Evolutionary conservation across 768 basidiomycete species (phyloP).

Genomic region (Boletus rubescentipes): DNA sequence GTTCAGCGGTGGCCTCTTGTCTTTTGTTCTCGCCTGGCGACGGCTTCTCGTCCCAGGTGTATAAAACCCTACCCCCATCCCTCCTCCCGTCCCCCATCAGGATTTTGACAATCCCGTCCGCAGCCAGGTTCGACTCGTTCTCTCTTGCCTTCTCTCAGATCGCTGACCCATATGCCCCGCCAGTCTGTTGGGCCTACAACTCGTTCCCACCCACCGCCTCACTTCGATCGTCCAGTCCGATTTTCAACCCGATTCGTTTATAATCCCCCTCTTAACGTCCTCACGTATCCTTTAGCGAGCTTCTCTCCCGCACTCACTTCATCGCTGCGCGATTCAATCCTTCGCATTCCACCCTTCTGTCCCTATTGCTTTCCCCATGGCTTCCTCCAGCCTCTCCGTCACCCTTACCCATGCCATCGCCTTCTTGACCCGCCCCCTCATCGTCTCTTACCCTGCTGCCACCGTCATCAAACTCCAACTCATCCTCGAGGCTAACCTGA

Average conservation of each 20-base stretch:
- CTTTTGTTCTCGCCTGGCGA: conserved; percentile 38
- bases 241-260: conserved; percentile 24
- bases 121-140: conserved; percentile 30
- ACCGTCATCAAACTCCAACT: conserved; percentile 69
- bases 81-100: conserved; percentile 17
- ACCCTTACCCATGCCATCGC: conserved; percentile 73
- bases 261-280: conserved; percentile 21
- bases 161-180: conserved; percentile 10
- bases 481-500: conserved; percentile 71
- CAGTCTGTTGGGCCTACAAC: conserved; percentile 29
- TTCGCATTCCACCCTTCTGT: conserved; percentile 23
- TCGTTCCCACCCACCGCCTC: conserved; percentile 4
- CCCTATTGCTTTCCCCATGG: conserved; percentile 19
- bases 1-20: conserved; percentile 4
- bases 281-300: conserved; percentile 27
- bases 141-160: background rate
- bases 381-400: conserved; percentile 53
- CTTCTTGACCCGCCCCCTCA: conserved; percentile 69
- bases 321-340: conserved; percentile 33
- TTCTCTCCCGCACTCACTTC: conserved; percentile 23
- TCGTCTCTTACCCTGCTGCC: conserved; percentile 53
- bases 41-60: conserved; percentile 16
- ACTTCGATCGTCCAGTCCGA: conserved; percentile 24
- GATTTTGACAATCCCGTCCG: conserved; percentile 38
- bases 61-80: conserved; percentile 24